Base-by-base conservation (phyloP, 2,329 filamentous ascomycete genomes). In the Colletotrichum noveboracense region DNA sequence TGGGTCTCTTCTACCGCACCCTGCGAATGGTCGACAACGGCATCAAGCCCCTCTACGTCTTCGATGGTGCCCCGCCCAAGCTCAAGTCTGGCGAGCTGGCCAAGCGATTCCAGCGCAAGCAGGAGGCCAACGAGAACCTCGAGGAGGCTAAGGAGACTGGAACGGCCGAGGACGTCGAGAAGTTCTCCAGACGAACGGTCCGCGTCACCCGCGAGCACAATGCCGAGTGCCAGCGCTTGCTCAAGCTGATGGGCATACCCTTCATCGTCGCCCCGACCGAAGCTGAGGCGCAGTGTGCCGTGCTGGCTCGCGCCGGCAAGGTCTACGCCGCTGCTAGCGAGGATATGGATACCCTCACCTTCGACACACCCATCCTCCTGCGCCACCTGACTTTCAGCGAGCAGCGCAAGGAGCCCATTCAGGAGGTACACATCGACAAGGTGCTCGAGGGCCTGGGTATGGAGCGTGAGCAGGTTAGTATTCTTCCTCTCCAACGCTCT, bases 1-100 rank as follows among this genome's bases (percentile, higher is more conserved):
- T 99, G 96, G 97, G 97, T 82, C 96, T 99, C 93, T 99, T 99
- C 89, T 99, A 99, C 89, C 96, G 97, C 80, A 99, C 97, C 4
- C 90, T 99, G 8, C 96, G 97, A 80, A 98, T 99, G 88, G 95
- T 98, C 81, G 97, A 99, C 86, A 98, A 98, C 81, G 97, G 97
- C 74, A 98, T 99, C 88, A 99, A 99, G 84, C 97, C 97, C 2
- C 91, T 99, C 79, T 99, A 98, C 85, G 96, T 99, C 74, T 99
- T 99, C 84, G 97, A 99, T 80, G 97, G 97, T 74, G 96, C 96
- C 12, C 97, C 97, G 21, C 97, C 97, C 1, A 98, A 98, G 85
- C 93, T 99, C 83, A 99, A 99, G 87, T 98, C 96, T 0, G 97
- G 97, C 78, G 97, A 99, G 87, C 89, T 99, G 72, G 97, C 97